Evolutionary conservation across 352 stramenopile genomes (phyloP).

Genomic region (Phytophthora kernoviae): DNA sequence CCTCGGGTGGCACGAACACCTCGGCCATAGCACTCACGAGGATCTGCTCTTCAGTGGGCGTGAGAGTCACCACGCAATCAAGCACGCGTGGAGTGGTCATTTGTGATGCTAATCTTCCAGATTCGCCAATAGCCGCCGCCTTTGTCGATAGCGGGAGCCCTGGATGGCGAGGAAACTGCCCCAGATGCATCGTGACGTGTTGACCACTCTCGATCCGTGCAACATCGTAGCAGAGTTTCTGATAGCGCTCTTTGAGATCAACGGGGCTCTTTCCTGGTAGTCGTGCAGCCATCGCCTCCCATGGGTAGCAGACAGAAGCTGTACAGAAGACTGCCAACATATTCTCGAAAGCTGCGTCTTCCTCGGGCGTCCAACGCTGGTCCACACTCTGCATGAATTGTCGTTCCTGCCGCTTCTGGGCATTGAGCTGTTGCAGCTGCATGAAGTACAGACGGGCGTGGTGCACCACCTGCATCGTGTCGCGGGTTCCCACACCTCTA

Average conservation of each 20-base stretch:
- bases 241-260: constrained; percentile 67
- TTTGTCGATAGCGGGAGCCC: constrained; percentile 16
- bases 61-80: constrained; percentile 68
- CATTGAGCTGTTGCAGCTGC: constrained; percentile 50
- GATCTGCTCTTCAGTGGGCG: constrained; percentile 49
- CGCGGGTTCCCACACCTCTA: constrained; percentile 54
- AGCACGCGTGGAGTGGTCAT: constrained; percentile 31
- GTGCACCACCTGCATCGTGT: constrained; percentile 42
- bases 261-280: constrained; percentile 56
- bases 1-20: constrained; percentile 49
- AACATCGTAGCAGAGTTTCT: constrained; percentile 80
- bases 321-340: constrained; percentile 52
- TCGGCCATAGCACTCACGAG: constrained; percentile 57
- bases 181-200: constrained; percentile 65
- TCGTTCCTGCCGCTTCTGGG: constrained; percentile 48
- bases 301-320: constrained; percentile 53
- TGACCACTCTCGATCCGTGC: constrained; percentile 70
- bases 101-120: constrained; percentile 11
- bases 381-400: constrained; percentile 63
- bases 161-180: constrained; percentile 28
- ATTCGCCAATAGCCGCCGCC: constrained; percentile 16
- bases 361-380: constrained; percentile 58
- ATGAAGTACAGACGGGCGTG: constrained; percentile 62
- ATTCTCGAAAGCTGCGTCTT: constrained; percentile 72
- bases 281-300: constrained; percentile 59